These are phyloP conservation scores for Rhizomucor pusillus DNA, from an alignment of 371 early-diverging fungal genomes.

Conservation along the genomic window DNA sequence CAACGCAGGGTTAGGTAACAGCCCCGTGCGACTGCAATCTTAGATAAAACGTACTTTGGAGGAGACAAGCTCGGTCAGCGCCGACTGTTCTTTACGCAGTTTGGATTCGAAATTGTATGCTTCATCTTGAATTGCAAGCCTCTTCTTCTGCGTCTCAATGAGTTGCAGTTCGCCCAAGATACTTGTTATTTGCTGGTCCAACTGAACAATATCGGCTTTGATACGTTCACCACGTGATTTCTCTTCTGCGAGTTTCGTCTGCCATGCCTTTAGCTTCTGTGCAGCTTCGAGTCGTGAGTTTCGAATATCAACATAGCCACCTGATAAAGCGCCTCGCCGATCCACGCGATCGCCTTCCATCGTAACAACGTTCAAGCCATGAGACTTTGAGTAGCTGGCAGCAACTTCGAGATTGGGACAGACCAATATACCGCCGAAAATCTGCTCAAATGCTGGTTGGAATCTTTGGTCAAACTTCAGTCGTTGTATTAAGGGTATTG, in stretches of 20 bases:
- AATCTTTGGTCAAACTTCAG: constrained; percentile 68
- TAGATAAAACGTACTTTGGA: constrained; percentile 32
- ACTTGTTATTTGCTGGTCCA: constrained; percentile 75
- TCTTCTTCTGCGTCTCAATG: constrained; percentile 48
- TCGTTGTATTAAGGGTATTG: constrained; percentile 80
- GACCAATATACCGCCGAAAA: constrained; percentile 91
- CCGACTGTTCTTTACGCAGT: constrained; percentile 53
- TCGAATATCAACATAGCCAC: constrained; percentile 84
- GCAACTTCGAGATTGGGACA: constrained; percentile 88
- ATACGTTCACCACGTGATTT: constrained; percentile 39
- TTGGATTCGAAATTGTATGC: constrained; percentile 47
- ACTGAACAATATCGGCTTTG: constrained; percentile 45
- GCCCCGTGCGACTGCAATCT: not conserved
- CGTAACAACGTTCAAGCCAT: constrained; percentile 83
- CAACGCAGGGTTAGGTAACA: not conserved
- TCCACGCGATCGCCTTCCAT: constrained; percentile 95
- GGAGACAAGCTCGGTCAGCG: constrained; percentile 41
- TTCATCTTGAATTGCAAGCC: constrained; percentile 51
- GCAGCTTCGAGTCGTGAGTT: constrained; percentile 78
- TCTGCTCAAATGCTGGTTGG: constrained; percentile 74
- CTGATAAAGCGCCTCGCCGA: constrained; percentile 89
- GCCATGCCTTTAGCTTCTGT: constrained; percentile 38
- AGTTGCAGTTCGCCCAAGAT: constrained; percentile 49
- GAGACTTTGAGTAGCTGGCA: constrained; percentile 71
- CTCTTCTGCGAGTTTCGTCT: constrained; percentile 47